phyloP scores from a whole-genome alignment of 2,329 filamentous ascomycete genomes.

The Alternaria infectoria region DNA sequence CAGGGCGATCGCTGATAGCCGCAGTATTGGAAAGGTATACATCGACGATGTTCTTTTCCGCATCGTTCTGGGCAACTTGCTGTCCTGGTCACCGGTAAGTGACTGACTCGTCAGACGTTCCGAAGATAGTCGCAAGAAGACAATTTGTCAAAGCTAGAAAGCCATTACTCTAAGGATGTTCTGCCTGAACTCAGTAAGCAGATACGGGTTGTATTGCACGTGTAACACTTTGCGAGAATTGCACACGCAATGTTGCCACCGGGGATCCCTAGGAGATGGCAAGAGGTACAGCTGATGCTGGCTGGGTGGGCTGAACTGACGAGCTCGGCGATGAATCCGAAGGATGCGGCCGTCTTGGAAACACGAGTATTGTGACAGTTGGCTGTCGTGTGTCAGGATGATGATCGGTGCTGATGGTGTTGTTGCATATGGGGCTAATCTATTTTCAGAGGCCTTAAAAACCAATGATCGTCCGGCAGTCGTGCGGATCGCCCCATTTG shows the following conservation, averaged over 20 bases:
- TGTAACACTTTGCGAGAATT: neutral
- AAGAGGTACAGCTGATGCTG: neutral
- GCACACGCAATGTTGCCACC: neutral
- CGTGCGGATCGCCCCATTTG: constrained; percentile 7
- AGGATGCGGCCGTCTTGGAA: neutral
- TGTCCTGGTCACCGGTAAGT: neutral
- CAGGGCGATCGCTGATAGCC: constrained; percentile 1
- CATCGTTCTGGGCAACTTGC: neutral
- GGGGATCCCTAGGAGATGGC: neutral
- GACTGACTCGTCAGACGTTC: neutral
- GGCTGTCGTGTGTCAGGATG: constrained; percentile 9
- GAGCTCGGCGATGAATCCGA: neutral
- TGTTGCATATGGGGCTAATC: constrained; percentile 20
- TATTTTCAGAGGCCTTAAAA: constrained; percentile 19
- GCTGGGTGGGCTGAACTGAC: neutral
- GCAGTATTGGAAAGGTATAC: neutral
- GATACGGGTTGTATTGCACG: neutral
- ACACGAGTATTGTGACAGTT: constrained; percentile 5
- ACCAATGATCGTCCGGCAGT: constrained; percentile 14
- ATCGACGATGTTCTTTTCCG: neutral
- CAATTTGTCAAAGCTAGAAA: neutral
- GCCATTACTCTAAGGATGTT: neutral
- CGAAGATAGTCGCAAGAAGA: neutral
- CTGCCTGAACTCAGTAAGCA: neutral
- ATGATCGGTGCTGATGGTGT: constrained; percentile 22